Evolutionary conservation across 108 stramenopile species (phyloP), one percentile per base, ranked within the genome.

Genomic region (Pseudonitzschia multistriata): DNA sequence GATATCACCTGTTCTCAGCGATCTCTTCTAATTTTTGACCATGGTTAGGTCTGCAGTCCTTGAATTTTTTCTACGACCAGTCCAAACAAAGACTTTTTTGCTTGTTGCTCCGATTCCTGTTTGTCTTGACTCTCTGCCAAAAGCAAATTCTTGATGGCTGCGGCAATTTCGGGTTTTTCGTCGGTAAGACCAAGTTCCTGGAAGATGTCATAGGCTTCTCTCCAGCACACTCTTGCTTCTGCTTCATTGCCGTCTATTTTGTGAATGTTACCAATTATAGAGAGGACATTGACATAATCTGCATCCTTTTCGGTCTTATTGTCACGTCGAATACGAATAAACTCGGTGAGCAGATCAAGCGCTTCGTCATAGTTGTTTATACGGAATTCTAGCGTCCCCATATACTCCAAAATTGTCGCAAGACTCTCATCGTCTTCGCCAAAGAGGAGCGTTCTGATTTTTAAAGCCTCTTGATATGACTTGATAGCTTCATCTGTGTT

Each of bases 221-320:
- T 80, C 85, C 86, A 89, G 13, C 75, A 72, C 33, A 14, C n/a
- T 50, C 70, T 65, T 1, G 88, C 85, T 42, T 85, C 78, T 21
- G 69, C 68, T 52, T 76, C 75, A 28, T 80, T 53, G 19, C 78
- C 74, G 53, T 83, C 64, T 63, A 81, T 66, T 29, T 81, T 85
- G 81, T 90, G 86, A 33, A 90, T 85, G 59, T 84, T 90, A 19
- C 86, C 89, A 49, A 84, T 76, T 48, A 79, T 77, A 54, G 86
- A 87, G 34, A 85, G 79, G 17, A 75, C 75, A 62, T 82, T 85
- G 17, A 84, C 78, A 40, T 79, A 75, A 50, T 90, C 83, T 30
- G 67, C 65, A 47, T 87, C 85, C 25, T 72, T 63, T 33, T 65
- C 62, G 1, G 74, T 63, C 36, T 69, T 49, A 34, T 82, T 87